Evolutionary conservation across 2,329 filamentous ascomycete genomes (phyloP), one percentile per base, ranked within the genome.

Genomic region (Zasmidium citrigriseum): DNA sequence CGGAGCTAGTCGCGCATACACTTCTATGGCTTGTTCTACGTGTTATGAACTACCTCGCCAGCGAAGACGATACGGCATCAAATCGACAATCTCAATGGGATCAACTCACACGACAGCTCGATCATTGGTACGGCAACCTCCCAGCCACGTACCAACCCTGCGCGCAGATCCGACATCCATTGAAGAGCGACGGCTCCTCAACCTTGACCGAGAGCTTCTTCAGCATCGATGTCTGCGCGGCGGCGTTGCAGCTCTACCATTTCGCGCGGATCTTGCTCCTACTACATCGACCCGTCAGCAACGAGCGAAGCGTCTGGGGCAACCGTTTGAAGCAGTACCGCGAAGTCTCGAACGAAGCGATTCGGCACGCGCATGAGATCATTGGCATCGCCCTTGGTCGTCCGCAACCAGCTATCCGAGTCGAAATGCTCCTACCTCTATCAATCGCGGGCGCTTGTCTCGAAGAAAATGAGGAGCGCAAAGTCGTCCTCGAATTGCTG

Each of bases 11-110:
- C 49, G 82, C 82, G 20, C 88, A 89, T 64, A 83, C 83, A 0
- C 70, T 89, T 1, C 80, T 88, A 2, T 89, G 85, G 85, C 79
- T 89, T 14, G 78, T 87, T 54, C 82, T 85, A 0, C 86, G 86
- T 61, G 80, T 87, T 1, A 82, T 86, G 56, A 89, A 89, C 68
- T 87, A 83, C 65, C 80, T 87, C 55, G 84, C 81, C 1, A 76
- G 77, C 4, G 81, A 80, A 1, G 82, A 84, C 54, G 77, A 80
- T 34, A 62, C 61, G 1, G 71, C 82, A 1, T 75, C 69, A 2
- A 57, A 65, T 16, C 70, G 71, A 72, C 58, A 73, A 71, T 55
- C 65, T 68, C 58, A 74, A 63, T 86, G 84, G 84, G 72, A 79
- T 24, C 75, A 78, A 52, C 73, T 87, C 3, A 79, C 79, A 58